phyloP scores from a whole-genome alignment of 2,329 filamentous ascomycete species.

The Aureobasidium sp. region DNA sequence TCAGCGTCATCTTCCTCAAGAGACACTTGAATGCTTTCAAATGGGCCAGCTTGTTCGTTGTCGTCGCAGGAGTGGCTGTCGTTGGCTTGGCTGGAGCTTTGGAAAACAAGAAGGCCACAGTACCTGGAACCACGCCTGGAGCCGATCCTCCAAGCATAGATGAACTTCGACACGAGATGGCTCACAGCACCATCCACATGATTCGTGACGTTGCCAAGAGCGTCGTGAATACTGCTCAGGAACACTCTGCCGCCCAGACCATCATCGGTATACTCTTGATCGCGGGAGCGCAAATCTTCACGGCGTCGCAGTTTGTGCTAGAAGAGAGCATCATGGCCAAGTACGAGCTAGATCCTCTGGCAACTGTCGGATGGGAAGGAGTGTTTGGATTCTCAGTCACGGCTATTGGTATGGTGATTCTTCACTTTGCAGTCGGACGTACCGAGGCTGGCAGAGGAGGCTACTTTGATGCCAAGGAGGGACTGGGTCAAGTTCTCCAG shows the following conservation, averaged over 20 bases:
- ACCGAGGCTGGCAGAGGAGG: slow-evolving; percentile 69
- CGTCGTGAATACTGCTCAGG: slow-evolving; percentile 35
- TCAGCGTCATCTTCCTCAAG: slow-evolving; percentile 85
- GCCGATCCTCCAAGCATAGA: slow-evolving; percentile 10
- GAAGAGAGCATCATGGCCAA: slow-evolving; percentile 88
- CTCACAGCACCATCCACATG: neutral
- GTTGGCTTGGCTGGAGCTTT: slow-evolving; percentile 86
- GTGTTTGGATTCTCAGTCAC: slow-evolving; percentile 83
- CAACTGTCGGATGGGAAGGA: slow-evolving; percentile 94
- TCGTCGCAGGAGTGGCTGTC: slow-evolving; percentile 79
- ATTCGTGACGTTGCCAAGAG: slow-evolving; percentile 26
- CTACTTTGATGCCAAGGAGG: slow-evolving; percentile 85
- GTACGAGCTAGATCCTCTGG: slow-evolving; percentile 74
- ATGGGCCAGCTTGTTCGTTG: slow-evolving; percentile 81
- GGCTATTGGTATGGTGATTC: slow-evolving; percentile 65
- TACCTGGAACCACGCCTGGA: slow-evolving; percentile 23
- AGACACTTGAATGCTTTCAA: slow-evolving; percentile 79
- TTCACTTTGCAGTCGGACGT: slow-evolving; percentile 70
- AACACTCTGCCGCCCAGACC: slow-evolving; percentile 57
- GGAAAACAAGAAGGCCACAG: slow-evolving; percentile 53
- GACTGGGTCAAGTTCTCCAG: slow-evolving; percentile 70
- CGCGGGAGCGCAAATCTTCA: slow-evolving; percentile 92
- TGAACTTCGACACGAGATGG: neutral
- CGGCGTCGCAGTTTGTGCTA: slow-evolving; percentile 89
- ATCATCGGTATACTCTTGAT: slow-evolving; percentile 83